A percentile compares a stretch with the other conserved stretches of the same genome.
Evolutionary conservation across 2,329 filamentous ascomycete genomes (phyloP).

Genomic region (Colletotrichum sp.): DNA sequence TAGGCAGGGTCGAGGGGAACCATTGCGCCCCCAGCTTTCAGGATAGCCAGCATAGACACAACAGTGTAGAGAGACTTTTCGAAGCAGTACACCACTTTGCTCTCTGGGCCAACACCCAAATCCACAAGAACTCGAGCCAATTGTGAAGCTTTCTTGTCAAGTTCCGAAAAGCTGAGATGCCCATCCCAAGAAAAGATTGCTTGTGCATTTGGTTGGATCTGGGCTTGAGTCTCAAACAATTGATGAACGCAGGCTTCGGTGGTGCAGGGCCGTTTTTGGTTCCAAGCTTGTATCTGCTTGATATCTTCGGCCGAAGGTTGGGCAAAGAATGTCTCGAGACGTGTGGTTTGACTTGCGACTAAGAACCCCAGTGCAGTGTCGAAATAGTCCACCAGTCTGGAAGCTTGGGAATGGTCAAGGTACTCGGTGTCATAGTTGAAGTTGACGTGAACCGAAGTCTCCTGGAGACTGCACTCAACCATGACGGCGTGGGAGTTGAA

Average conservation of each 20-base stretch:
- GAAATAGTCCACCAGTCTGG: slow-evolving; percentile 2
- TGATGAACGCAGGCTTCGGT: not conserved
- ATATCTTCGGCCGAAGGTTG: not conserved
- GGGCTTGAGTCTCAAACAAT: not conserved
- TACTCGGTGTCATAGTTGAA: not conserved
- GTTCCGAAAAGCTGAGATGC: slow-evolving; percentile 19
- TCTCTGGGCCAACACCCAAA: slow-evolving; percentile 23
- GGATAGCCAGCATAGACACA: slow-evolving; percentile 32
- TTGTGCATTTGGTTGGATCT: not conserved
- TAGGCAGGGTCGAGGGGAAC: slow-evolving; percentile 30
- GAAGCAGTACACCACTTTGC: slow-evolving; percentile 29
- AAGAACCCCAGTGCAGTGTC: not conserved
- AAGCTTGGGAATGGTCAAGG: not conserved
- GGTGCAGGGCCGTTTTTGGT: not conserved
- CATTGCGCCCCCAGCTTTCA: slow-evolving; percentile 36
- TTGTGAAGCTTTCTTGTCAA: slow-evolving; percentile 20
- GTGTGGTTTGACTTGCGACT: not conserved
- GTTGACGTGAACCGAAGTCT: not conserved
- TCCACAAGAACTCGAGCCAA: slow-evolving; percentile 21
- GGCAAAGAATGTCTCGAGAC: not conserved
- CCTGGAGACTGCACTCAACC: slow-evolving; percentile 2
- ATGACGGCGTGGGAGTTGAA: slow-evolving; percentile 11
- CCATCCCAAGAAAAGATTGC: slow-evolving; percentile 27
- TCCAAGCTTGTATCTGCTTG: not conserved
- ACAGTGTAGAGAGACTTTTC: slow-evolving; percentile 31